These are phyloP conservation scores for Alternaria longipes DNA, from an alignment of 2,329 filamentous ascomycete species.

Conservation along the genomic window DNA sequence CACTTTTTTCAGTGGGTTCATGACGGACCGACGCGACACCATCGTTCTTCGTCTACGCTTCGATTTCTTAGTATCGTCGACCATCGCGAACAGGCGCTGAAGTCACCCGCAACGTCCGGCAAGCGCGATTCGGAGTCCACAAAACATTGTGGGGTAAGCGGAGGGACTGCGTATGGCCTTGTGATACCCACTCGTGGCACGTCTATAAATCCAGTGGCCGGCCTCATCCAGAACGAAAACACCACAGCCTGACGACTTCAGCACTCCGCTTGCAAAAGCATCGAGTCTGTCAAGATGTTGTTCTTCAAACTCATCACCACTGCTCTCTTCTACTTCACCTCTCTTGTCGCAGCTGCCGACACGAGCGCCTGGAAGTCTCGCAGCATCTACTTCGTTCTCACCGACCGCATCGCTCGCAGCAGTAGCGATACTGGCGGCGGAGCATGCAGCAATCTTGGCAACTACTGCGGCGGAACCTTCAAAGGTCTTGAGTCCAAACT, in stretches of 20 bases:
- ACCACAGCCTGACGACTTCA: conserved; percentile 11
- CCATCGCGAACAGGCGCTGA: conserved; percentile 7
- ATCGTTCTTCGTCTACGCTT: neutral
- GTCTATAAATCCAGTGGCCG: conserved; percentile 15
- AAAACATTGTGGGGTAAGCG: conserved; percentile 3
- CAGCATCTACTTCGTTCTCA: conserved; percentile 50
- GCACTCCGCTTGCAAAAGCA: conserved; percentile 1
- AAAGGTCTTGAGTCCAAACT: conserved; percentile 58
- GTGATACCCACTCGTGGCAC: conserved; percentile 4
- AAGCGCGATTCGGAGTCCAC: neutral
- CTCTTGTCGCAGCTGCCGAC: conserved; percentile 40
- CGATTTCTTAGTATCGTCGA: conserved; percentile 2
- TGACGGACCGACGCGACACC: conserved; percentile 16
- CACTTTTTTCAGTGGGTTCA: conserved; percentile 12
- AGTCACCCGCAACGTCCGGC: neutral
- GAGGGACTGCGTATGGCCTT: neutral
- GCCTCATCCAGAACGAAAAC: conserved; percentile 5
- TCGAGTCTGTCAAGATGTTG: conserved; percentile 24
- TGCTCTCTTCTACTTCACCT: conserved; percentile 23
- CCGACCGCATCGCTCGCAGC: conserved; percentile 49
- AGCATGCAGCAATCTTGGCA: conserved; percentile 41
- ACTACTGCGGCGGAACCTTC: conserved; percentile 63
- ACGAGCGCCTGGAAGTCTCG: conserved; percentile 49
- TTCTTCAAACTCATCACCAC: conserved; percentile 22
- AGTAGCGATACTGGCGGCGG: conserved; percentile 44